Evolutionary conservation across 2,329 filamentous ascomycete species (phyloP).

Genomic region (Epichloe elymi): DNA sequence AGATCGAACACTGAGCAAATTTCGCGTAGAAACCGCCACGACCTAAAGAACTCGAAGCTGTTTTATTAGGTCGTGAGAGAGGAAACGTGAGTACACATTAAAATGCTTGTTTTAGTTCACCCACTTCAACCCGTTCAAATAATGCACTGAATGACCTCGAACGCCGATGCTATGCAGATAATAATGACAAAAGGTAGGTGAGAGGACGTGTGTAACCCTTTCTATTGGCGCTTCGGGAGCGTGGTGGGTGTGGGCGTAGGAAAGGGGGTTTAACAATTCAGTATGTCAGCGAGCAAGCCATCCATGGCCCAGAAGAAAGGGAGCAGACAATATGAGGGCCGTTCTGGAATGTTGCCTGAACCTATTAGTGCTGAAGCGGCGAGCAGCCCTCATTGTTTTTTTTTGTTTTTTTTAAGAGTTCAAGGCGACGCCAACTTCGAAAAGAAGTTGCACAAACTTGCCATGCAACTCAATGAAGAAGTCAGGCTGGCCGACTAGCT

Average conservation of each 20-base stretch:
- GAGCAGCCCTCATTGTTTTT: neutral
- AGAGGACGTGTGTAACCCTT: neutral
- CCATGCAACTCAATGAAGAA: conserved; percentile 56
- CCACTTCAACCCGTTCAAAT: neutral
- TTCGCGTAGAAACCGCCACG: neutral
- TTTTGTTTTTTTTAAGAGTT: conserved; percentile 29
- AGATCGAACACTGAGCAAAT: neutral
- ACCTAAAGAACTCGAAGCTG: neutral
- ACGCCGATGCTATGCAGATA: conserved; percentile 5
- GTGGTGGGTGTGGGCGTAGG: too few relatives aligned
- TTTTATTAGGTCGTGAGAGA: neutral
- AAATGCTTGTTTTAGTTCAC: neutral
- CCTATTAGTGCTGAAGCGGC: too few relatives aligned
- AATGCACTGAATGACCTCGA: neutral
- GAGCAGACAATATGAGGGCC: too few relatives aligned
- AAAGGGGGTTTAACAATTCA: too few relatives aligned
- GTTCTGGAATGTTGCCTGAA: too few relatives aligned
- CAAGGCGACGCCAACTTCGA: conserved; percentile 43
- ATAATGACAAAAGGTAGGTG: neutral
- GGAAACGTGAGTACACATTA: neutral
- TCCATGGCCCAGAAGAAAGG: too few relatives aligned
- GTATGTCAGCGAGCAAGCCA: too few relatives aligned
- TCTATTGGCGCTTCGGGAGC: neutral
- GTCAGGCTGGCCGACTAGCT: conserved; percentile 52
- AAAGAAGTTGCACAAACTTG: conserved; percentile 48